phyloP scores from a whole-genome alignment of 2,329 filamentous ascomycete genomes.

The Penicillium paneum region DNA sequence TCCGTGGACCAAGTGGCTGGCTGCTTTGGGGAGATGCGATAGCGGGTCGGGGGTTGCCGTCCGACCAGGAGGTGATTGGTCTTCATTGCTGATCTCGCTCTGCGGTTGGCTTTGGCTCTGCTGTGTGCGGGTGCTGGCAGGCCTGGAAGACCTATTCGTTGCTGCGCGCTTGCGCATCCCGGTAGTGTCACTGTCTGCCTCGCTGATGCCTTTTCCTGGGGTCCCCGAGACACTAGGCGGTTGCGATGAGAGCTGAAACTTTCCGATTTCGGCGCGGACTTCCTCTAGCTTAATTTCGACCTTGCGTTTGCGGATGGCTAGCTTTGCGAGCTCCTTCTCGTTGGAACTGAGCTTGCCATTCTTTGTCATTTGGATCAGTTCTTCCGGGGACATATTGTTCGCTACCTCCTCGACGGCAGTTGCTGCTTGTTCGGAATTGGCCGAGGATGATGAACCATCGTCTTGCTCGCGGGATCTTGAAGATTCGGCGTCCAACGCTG shows the following conservation, averaged over 20 bases:
- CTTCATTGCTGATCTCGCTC: constrained; percentile 13
- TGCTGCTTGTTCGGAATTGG: constrained; percentile 18
- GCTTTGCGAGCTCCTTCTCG: constrained; percentile 45
- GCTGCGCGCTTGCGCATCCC: constrained; percentile 18
- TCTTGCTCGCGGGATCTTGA: constrained; percentile 13
- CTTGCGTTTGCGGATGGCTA: constrained; percentile 40
- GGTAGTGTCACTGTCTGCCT: constrained; percentile 19
- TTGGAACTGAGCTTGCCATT: constrained; percentile 35
- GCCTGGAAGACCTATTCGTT: constrained; percentile 17
- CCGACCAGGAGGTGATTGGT: constrained; percentile 7
- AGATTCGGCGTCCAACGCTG: background rate
- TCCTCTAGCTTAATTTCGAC: constrained; percentile 39
- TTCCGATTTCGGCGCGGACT: constrained; percentile 34
- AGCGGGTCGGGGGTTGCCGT: constrained; percentile 16
- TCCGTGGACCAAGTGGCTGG: constrained; percentile 29
- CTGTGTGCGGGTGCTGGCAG: constrained; percentile 11
- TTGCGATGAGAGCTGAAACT: constrained; percentile 21
- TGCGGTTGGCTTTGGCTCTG: constrained; percentile 16
- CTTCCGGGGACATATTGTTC: constrained; percentile 20
- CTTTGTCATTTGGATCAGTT: constrained; percentile 27
- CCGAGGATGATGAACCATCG: constrained; percentile 17
- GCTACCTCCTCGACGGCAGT: constrained; percentile 18
- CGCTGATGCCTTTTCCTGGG: constrained; percentile 12
- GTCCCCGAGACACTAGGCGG: constrained; percentile 1
- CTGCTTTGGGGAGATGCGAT: constrained; percentile 30